Percentiles rank a stretch among this genome's conserved stretches.
Conservation (phyloP, 2,329 filamentous ascomycete genomes). For the Hyphodiscus sp. region DNA sequence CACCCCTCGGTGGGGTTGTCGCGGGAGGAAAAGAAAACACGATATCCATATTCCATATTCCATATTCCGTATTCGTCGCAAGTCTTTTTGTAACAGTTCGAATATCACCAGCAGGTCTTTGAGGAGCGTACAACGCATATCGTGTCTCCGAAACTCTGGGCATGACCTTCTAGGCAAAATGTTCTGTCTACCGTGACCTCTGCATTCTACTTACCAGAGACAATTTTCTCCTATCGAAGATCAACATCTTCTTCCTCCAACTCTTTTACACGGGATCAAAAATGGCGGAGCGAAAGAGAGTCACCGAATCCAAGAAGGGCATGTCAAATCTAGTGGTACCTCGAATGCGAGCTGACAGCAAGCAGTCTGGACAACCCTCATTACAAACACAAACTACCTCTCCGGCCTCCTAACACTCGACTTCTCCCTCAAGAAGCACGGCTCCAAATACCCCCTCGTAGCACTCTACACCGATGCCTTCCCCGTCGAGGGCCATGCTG, state of each 20-base stretch:
- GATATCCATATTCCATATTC: background rate
- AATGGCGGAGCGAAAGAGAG: constrained; percentile 20
- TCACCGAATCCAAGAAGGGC: constrained; percentile 27
- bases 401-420: constrained; percentile 76
- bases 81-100: background rate
- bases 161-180: background rate
- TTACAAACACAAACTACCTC: constrained; percentile 79
- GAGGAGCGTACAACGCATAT: background rate
- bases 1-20: background rate
- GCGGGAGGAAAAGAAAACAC: background rate
- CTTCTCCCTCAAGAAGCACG: constrained; percentile 60
- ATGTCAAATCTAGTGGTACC: background rate
- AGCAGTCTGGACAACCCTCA: constrained; percentile 78
- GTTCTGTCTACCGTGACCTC: background rate
- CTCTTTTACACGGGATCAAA: background rate
- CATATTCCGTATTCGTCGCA: background rate
- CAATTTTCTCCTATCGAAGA: background rate
- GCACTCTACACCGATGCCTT: constrained; percentile 78
- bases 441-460: constrained; percentile 69
- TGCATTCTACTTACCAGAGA: background rate
- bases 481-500: constrained; percentile 59
- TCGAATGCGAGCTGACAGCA: constrained; percentile 4
- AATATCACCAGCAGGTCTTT: background rate
- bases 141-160: background rate
- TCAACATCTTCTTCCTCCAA: background rate